These are phyloP conservation scores for Digitaria exilis DNA, from an alignment of 202 grass and related monocot species.

Conservation along the genomic window DNA sequence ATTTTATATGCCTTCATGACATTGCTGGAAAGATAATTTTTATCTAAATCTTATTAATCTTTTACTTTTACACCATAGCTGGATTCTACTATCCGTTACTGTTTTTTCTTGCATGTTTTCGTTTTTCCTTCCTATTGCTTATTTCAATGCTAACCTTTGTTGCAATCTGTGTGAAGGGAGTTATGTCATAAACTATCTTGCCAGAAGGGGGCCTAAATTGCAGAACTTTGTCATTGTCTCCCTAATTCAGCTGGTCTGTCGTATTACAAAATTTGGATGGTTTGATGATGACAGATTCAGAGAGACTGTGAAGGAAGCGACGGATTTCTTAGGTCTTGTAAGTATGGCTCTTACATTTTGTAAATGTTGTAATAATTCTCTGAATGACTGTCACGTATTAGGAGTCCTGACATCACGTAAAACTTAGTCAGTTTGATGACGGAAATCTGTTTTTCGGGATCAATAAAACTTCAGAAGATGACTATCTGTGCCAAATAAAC, in stretches of 20 bases:
- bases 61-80: slow-evolving; percentile 31
- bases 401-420: slow-evolving; percentile 12
- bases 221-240: slow-evolving; percentile 93
- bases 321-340: slow-evolving; percentile 97
- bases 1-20: slow-evolving; percentile 34
- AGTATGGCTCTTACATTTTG: slow-evolving; percentile 41
- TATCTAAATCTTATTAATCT: slow-evolving; percentile 17
- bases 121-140: slow-evolving; percentile 13
- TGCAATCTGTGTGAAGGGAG: slow-evolving; percentile 92
- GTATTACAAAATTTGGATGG: slow-evolving; percentile 99
- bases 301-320: slow-evolving; percentile 92
- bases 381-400: not conserved
- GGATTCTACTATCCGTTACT: slow-evolving; percentile 17
- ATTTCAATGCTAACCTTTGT: slow-evolving; percentile 57
- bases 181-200: slow-evolving; percentile 99
- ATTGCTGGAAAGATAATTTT: slow-evolving; percentile 34
- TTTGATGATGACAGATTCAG: slow-evolving; percentile 96
- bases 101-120: slow-evolving; percentile 26
- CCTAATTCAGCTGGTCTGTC: slow-evolving; percentile 85
- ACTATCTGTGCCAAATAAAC: not conserved
- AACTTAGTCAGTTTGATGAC: not conserved
- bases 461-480: slow-evolving; percentile 13
- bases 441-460: slow-evolving; percentile 17
- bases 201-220: slow-evolving; percentile 90
- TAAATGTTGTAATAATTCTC: slow-evolving; percentile 16